Conservation (phyloP, 2,329 filamentous ascomycete species). For the Xylariomycetidae sp. region DNA sequence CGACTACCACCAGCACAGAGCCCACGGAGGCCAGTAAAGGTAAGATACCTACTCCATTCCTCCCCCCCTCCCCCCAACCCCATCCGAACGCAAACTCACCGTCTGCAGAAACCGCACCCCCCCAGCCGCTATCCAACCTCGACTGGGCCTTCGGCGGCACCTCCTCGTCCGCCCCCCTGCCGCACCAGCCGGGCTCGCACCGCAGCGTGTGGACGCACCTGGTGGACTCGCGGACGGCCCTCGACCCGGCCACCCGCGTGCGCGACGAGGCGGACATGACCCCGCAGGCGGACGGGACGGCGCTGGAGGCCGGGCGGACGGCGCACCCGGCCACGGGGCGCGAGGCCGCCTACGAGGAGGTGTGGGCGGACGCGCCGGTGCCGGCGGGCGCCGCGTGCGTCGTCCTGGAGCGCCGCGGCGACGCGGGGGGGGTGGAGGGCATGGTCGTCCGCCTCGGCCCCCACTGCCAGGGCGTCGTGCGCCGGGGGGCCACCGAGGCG, state of each 20-base stretch:
- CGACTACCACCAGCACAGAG: no score
- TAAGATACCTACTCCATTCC: background rate
- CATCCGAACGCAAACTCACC: no score
- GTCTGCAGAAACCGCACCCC: background rate
- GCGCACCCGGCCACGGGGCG: slow-evolving; percentile 48
- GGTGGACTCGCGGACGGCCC: slow-evolving; percentile 46
- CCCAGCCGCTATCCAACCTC: slow-evolving; percentile 29
- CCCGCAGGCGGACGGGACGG: slow-evolving; percentile 24
- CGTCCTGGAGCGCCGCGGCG: slow-evolving; percentile 36
- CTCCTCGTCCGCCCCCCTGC: slow-evolving; percentile 33
- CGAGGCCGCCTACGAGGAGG: slow-evolving; percentile 56
- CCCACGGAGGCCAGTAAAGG: no score
- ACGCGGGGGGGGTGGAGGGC: slow-evolving; percentile 33
- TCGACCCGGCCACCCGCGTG: slow-evolving; percentile 25
- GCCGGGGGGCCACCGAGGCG: slow-evolving; percentile 33
- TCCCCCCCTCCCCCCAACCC: no score
- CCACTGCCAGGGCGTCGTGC: slow-evolving; percentile 50
- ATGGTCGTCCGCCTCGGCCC: slow-evolving; percentile 48
- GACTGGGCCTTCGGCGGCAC: slow-evolving; percentile 63
- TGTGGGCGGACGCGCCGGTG: slow-evolving; percentile 46
- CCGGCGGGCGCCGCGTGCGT: slow-evolving; percentile 18
- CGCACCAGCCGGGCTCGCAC: slow-evolving; percentile 19
- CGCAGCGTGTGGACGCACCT: slow-evolving; percentile 44
- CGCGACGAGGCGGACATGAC: slow-evolving; percentile 54
- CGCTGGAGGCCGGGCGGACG: slow-evolving; percentile 54